These are phyloP conservation scores for Plantago elongata DNA, from an alignment of 257 asterid genomes.

Conservation along the genomic window DNA sequence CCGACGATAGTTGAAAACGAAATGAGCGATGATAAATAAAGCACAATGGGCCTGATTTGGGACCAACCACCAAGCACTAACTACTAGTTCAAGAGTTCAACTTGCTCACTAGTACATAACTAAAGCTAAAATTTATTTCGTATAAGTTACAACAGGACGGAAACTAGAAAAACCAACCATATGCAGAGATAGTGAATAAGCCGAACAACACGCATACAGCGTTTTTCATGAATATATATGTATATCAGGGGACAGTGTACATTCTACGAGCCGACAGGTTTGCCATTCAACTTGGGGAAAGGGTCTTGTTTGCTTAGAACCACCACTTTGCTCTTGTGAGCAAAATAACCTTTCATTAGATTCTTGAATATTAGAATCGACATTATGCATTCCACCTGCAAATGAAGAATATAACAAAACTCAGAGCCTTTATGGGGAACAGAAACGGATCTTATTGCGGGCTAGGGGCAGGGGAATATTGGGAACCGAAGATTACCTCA, in stretches of 20 bases:
- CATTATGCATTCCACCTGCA: conserved; percentile 93
- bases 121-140: no score
- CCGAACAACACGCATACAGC: no score
- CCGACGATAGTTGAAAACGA: no score
- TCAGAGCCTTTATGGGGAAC: not conserved
- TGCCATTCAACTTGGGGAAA: conserved; percentile 84
- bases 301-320: conserved; percentile 96
- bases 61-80: no score
- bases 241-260: not conserved
- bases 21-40: no score
- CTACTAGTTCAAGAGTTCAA: no score
- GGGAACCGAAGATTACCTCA: conserved; percentile 47
- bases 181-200: no score
- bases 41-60: no score
- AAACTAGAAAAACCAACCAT: no score
- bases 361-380: conserved; percentile 82
- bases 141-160: no score
- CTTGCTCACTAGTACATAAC: no score
- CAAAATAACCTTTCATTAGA: conserved; percentile 90
- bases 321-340: conserved; percentile 92
- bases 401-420: not conserved
- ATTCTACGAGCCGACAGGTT: conserved; percentile 55
- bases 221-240: no score
- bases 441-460: not conserved
- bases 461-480: not conserved